These are phyloP conservation scores for Arthrobotrys iridis DNA, from an alignment of 2,329 filamentous ascomycete genomes.

Conservation along the genomic window DNA sequence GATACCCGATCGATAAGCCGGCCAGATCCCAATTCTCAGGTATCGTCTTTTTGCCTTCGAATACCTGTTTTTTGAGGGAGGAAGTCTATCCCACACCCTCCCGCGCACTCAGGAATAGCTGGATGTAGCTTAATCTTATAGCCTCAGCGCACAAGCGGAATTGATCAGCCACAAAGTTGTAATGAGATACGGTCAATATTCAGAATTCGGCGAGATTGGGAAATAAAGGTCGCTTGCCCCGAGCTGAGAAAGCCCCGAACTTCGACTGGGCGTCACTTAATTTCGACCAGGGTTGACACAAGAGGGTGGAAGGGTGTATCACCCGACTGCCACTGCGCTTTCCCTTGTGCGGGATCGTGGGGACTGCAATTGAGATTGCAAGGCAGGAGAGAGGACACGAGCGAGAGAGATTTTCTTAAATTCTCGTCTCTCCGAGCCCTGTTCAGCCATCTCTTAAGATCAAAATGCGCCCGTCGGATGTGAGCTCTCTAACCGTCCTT, in stretches of 20 bases:
- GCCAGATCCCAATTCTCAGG: constrained; percentile 19
- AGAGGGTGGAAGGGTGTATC: constrained; percentile 34
- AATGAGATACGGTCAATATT: constrained; percentile 23
- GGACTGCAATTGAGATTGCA: constrained; percentile 47
- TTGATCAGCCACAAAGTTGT: constrained; percentile 41
- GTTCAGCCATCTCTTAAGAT: constrained; percentile 25
- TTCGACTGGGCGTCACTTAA: constrained; percentile 49
- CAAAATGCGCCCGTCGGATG: constrained; percentile 40
- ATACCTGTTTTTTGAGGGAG: constrained; percentile 28
- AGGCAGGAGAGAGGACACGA: constrained; percentile 33
- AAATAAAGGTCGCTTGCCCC: constrained; percentile 10
- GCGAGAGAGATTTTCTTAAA: constrained; percentile 31
- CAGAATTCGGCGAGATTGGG: neutral
- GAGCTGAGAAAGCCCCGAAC: constrained; percentile 54
- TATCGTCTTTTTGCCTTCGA: neutral
- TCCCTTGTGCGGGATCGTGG: constrained; percentile 46
- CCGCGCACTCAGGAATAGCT: constrained; percentile 37
- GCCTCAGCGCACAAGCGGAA: neutral
- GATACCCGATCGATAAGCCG: constrained; percentile 23
- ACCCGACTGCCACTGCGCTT: constrained; percentile 49
- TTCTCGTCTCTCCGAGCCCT: constrained; percentile 24
- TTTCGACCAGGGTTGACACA: constrained; percentile 29
- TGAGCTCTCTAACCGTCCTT: constrained; percentile 25
- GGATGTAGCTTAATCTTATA: neutral
- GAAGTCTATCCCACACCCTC: neutral